Evolutionary conservation across 805 yeast species (phyloP).

Genomic region (Scheffersomyces coipomensis): DNA sequence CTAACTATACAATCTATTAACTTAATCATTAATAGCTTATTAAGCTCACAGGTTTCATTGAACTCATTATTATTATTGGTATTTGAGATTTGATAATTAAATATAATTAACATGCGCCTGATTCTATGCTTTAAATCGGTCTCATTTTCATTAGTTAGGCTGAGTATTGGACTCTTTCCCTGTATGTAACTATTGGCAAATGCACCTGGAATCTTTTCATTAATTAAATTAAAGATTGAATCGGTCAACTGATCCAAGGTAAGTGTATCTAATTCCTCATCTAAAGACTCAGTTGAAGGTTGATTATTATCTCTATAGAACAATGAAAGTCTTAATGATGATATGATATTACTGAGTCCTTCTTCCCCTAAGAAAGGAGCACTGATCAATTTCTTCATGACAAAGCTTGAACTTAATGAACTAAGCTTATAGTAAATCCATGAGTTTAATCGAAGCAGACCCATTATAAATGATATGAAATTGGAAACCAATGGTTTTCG

Average conservation of each 20-base stretch:
- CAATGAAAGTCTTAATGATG: slow-evolving; percentile 4
- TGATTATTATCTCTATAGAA: slow-evolving; percentile 6
- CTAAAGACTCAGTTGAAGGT: slow-evolving; percentile 6
- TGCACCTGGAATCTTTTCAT: background rate
- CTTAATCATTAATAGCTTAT: slow-evolving; percentile 18
- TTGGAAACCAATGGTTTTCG: slow-evolving; percentile 11
- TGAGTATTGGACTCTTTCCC: background rate
- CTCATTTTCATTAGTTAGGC: slow-evolving; percentile 12
- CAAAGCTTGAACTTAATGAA: slow-evolving; percentile 2
- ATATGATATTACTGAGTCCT: slow-evolving; percentile 1
- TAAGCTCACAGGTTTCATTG: slow-evolving; percentile 12
- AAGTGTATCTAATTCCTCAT: background rate
- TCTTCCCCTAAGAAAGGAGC: background rate
- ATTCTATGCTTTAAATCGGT: slow-evolving; percentile 14
- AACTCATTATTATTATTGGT: slow-evolving; percentile 1
- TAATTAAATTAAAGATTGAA: slow-evolving; percentile 10
- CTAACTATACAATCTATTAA: slow-evolving; percentile 20
- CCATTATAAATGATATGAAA: slow-evolving; percentile 2
- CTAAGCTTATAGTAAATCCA: slow-evolving; percentile 4
- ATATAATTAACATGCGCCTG: slow-evolving; percentile 12
- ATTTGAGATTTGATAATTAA: slow-evolving; percentile 9
- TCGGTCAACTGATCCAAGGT: slow-evolving; percentile 13
- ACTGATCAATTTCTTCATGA: background rate
- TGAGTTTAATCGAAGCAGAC: slow-evolving; percentile 2
- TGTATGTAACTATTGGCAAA: background rate